These are phyloP conservation scores for Penicillium antarcticum DNA, from an alignment of 495 filamentous ascomycete genomes.

Conservation along the genomic window DNA sequence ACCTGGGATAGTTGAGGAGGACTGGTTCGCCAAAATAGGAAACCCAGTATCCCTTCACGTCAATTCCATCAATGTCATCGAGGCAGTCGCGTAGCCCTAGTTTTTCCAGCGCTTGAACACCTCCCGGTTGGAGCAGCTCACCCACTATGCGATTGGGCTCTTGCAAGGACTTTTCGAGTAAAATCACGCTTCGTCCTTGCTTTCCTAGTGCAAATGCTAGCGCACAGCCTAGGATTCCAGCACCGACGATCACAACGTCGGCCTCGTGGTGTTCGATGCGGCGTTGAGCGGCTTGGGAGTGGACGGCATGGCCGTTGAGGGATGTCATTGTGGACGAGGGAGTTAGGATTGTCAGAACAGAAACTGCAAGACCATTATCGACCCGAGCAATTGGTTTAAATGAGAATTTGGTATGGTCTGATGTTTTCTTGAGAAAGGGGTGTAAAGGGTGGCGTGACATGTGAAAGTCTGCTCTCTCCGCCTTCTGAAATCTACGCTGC, in stretches of 20 bases:
- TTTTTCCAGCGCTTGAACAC: constrained; percentile 73
- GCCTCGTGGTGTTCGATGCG: constrained; percentile 53
- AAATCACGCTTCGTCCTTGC: constrained; percentile 86
- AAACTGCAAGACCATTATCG: constrained; percentile 5
- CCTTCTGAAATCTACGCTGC: constrained; percentile 10
- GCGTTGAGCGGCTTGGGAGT: constrained; percentile 34
- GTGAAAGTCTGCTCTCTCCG: constrained; percentile 28
- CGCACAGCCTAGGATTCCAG: constrained; percentile 85
- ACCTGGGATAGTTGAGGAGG: constrained; percentile 67
- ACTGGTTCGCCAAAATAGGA: constrained; percentile 78
- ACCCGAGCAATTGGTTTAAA: constrained; percentile 4
- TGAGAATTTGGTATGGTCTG: constrained; percentile 17
- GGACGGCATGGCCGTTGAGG: constrained; percentile 26
- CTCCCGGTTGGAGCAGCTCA: constrained; percentile 91
- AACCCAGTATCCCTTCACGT: constrained; percentile 80
- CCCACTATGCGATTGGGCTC: constrained; percentile 97
- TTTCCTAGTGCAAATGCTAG: constrained; percentile 80
- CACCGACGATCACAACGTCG: constrained; percentile 88
- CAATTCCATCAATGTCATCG: constrained; percentile 83
- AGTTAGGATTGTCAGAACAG: constrained; percentile 1
- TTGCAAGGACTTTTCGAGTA: constrained; percentile 84
- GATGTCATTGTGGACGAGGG: constrained; percentile 15
- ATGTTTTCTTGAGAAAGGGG: constrained; percentile 18
- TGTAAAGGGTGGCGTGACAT: constrained; percentile 39
- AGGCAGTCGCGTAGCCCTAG: constrained; percentile 79